These are phyloP conservation scores for Plicaturopsis crispa DNA, from an alignment of 768 basidiomycete genomes.

Conservation along the genomic window DNA sequence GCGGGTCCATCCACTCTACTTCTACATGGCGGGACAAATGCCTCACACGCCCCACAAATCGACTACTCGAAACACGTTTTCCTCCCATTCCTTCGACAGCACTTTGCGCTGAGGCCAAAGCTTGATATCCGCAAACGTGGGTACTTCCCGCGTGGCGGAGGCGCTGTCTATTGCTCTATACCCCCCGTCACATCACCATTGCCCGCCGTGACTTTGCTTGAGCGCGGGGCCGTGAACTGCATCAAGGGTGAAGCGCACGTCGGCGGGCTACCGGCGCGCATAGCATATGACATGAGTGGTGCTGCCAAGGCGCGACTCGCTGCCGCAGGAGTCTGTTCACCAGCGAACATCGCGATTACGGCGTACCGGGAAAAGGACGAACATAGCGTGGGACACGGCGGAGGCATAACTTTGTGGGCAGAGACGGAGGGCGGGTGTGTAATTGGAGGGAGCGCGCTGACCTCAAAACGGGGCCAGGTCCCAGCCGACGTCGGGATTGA, in stretches of 20 bases:
- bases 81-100: constrained; percentile 56
- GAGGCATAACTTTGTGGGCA: constrained; percentile 71
- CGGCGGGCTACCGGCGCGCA: constrained; percentile 48
- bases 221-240: constrained; percentile 43
- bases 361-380: constrained; percentile 33
- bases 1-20: constrained; percentile 35
- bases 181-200: constrained; percentile 31
- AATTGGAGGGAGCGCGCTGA: constrained; percentile 63
- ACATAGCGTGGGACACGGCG: constrained; percentile 51
- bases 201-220: constrained; percentile 38
- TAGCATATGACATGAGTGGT: constrained; percentile 50
- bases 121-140: constrained; percentile 51
- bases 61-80: constrained; percentile 64
- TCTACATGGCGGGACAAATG: constrained; percentile 69
- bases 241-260: constrained; percentile 59
- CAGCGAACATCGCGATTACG: constrained; percentile 28
- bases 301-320: constrained; percentile 43
- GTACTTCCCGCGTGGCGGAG: constrained; percentile 71
- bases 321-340: constrained; percentile 25
- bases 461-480: constrained; percentile 38
- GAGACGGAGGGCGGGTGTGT: constrained; percentile 61
- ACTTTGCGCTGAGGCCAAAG: constrained; percentile 38
- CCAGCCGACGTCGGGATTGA: constrained; percentile 44
- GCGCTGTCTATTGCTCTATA: constrained; percentile 40
- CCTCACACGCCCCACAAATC: constrained; percentile 62